Conservation (phyloP, 2,329 filamentous ascomycete genomes). For the Alternaria sp. region DNA sequence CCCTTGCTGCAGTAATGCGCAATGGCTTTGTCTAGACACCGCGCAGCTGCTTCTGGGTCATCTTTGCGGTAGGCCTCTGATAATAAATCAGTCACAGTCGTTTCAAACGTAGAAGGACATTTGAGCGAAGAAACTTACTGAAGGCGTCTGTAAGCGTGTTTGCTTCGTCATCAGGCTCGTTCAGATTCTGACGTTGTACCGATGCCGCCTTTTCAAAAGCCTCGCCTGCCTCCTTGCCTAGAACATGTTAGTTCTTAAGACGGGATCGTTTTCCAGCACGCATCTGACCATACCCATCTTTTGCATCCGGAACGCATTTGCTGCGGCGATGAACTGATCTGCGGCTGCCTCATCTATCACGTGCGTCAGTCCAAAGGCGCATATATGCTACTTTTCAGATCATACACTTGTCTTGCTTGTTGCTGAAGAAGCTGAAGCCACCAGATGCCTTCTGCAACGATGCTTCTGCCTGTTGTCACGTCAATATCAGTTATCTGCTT, state of each 20-base stretch:
- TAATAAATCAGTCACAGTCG: slow-evolving; percentile 17
- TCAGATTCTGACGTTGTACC: slow-evolving; percentile 81
- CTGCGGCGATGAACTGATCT: slow-evolving; percentile 87
- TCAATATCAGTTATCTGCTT: slow-evolving; percentile 38
- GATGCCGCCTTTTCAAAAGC: slow-evolving; percentile 86
- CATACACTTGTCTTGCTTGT: slow-evolving; percentile 79
- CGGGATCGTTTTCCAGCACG: background rate
- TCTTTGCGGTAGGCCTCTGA: slow-evolving; percentile 83
- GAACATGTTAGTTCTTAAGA: slow-evolving; percentile 14
- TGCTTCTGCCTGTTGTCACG: slow-evolving; percentile 79
- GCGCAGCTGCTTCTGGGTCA: slow-evolving; percentile 81
- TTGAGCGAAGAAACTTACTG: slow-evolving; percentile 54
- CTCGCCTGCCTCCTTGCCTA: slow-evolving; percentile 85
- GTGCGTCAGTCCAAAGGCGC: slow-evolving; percentile 26
- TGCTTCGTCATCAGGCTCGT: slow-evolving; percentile 91
- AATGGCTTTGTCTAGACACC: slow-evolving; percentile 82
- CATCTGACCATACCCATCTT: slow-evolving; percentile 71
- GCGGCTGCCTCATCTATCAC: slow-evolving; percentile 76
- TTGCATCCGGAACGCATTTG: slow-evolving; percentile 90
- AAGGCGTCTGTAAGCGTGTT: slow-evolving; percentile 90
- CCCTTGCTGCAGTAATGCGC: slow-evolving; percentile 87
- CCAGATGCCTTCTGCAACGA: slow-evolving; percentile 74
- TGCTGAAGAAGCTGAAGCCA: slow-evolving; percentile 91
- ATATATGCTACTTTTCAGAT: too few relatives aligned
- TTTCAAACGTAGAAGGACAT: background rate